Conservation (phyloP, 352 stramenopile species). For the Phytophthora sansomeana region DNA sequence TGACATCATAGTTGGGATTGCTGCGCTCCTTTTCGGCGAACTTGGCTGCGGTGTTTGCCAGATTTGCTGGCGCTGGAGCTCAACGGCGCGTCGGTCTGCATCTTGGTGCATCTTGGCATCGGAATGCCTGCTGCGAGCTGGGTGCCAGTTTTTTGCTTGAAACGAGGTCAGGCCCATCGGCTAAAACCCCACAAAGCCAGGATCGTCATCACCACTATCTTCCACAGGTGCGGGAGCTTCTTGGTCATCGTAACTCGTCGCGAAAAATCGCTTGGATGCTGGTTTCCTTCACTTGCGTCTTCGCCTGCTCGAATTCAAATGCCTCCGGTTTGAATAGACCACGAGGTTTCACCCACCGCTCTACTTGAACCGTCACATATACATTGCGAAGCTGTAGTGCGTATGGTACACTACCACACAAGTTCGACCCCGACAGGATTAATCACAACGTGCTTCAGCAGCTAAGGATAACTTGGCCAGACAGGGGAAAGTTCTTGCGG, state of each 20-base stretch:
- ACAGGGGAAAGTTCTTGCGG: conserved; percentile 8
- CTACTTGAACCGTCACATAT: no score
- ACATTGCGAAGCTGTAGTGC: no score
- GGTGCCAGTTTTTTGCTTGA: conserved; percentile 9
- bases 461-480: background rate
- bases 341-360: background rate
- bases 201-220: conserved; percentile 3
- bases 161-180: conserved; percentile 11
- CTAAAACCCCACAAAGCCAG: conserved; percentile 16
- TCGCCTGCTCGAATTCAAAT: background rate
- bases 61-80: conserved; percentile 16
- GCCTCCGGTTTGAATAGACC: background rate
- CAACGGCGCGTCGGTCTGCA: conserved; percentile 19
- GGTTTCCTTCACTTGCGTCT: background rate
- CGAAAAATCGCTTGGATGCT: background rate
- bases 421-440: no score
- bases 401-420: no score
- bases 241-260: conserved; percentile 8
- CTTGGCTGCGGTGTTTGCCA: conserved; percentile 12
- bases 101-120: conserved; percentile 20
- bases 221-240: conserved; percentile 11
- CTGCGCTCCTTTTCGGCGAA: conserved; percentile 12
- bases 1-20: conserved; percentile 31
- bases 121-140: conserved; percentile 5
- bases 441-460: background rate